phyloP scores from a whole-genome alignment of 768 basidiomycete species.

The Termitomyces sp. region DNA sequence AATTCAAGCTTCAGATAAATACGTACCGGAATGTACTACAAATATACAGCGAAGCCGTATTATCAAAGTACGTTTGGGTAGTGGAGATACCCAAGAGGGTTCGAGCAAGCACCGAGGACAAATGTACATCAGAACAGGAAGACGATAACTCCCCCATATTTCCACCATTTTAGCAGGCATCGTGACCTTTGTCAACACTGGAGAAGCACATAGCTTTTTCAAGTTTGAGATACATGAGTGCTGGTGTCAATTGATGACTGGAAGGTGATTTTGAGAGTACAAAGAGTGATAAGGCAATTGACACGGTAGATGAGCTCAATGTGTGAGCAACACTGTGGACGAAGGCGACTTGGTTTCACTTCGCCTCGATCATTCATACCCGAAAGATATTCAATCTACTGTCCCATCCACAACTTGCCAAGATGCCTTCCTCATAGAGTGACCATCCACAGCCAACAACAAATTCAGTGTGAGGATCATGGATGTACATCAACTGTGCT shows the following conservation, averaged over 20 bases:
- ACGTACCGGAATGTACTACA: neutral
- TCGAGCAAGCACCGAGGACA: neutral
- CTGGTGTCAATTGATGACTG: neutral
- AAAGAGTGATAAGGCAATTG: neutral
- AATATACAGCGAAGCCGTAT: neutral
- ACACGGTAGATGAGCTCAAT: neutral
- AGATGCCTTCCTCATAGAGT: conserved; percentile 79
- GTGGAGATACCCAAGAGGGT: neutral
- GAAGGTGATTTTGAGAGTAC: neutral
- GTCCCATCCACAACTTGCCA: conserved; percentile 94
- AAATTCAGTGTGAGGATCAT: conserved; percentile 92
- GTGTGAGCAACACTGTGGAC: neutral
- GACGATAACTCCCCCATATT: neutral
- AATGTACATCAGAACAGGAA: neutral
- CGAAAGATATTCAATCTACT: conserved; percentile 75
- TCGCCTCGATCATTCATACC: conserved; percentile 22
- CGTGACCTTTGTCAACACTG: neutral
- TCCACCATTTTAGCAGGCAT: neutral
- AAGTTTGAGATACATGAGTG: neutral
- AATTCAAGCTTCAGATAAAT: conserved; percentile 6
- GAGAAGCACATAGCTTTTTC: neutral
- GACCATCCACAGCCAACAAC: conserved; percentile 91
- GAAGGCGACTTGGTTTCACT: neutral
- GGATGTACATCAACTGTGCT: conserved; percentile 57
- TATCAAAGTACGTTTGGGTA: neutral